Conservation (phyloP, 106 monocot species). For the Chionographis japonica region DNA sequence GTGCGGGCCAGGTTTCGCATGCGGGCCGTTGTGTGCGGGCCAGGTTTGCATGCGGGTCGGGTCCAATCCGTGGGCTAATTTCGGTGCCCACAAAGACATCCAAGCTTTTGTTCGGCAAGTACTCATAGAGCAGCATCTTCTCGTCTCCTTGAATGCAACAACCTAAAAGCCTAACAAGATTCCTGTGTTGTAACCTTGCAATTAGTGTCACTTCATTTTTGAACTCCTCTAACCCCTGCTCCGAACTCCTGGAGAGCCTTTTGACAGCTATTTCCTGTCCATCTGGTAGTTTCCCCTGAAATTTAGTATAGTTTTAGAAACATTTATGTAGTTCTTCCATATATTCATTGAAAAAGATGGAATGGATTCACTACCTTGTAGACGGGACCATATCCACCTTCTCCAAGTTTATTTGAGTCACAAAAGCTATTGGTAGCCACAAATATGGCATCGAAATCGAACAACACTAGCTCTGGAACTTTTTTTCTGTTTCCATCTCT, state of each 20-base stretch:
- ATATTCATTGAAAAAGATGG: neutral
- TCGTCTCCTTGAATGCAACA: constrained; percentile 31
- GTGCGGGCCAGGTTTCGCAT: too few species aligned
- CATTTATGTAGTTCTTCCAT: neutral
- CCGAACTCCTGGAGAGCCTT: constrained; percentile 14
- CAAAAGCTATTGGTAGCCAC: constrained; percentile 25
- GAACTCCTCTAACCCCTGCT: constrained; percentile 21
- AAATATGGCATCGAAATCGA: constrained; percentile 7
- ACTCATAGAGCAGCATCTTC: constrained; percentile 31
- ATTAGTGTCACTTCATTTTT: constrained; percentile 23
- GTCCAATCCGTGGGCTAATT: too few species aligned
- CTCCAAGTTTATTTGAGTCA: constrained; percentile 14
- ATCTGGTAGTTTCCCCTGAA: constrained; percentile 13
- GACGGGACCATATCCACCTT: constrained; percentile 35
- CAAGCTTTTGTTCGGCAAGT: constrained; percentile 28
- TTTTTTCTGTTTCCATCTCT: neutral
- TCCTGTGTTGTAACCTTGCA: constrained; percentile 33
- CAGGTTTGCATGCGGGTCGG: too few species aligned
- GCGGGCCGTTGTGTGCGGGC: too few species aligned
- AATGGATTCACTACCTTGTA: constrained; percentile 19
- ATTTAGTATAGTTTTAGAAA: too few species aligned
- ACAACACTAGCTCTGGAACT: constrained; percentile 10
- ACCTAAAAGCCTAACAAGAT: constrained; percentile 31
- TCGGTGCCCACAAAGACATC: too few species aligned
- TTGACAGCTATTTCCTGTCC: constrained; percentile 31